A percentile compares a stretch with the other conserved stretches of the same genome.
phyloP scores from a whole-genome alignment of 352 stramenopile genomes.

The Halophytophthora batemanensis region DNA sequence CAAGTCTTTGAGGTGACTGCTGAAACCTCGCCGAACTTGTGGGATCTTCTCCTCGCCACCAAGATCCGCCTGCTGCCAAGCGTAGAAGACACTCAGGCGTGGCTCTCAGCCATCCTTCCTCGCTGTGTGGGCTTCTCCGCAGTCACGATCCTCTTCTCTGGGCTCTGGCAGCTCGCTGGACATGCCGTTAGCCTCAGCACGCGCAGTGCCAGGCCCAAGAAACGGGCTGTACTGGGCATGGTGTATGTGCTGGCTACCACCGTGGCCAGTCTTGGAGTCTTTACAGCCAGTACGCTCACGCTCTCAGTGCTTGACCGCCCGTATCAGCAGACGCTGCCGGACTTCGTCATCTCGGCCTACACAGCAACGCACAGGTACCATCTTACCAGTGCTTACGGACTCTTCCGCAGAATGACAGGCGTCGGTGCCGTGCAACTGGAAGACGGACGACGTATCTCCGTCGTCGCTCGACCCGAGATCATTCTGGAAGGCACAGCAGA shows the following conservation, averaged over 20 bases:
- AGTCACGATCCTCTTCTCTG: slow-evolving; percentile 9
- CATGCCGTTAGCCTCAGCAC: not conserved
- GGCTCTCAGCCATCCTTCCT: slow-evolving; percentile 36
- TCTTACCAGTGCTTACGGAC: slow-evolving; percentile 72
- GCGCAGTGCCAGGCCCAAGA: slow-evolving; percentile 1
- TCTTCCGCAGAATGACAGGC: slow-evolving; percentile 90
- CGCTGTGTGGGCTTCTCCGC: slow-evolving; percentile 17
- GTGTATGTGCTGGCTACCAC: slow-evolving; percentile 30
- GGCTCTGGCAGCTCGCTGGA: slow-evolving; percentile 31
- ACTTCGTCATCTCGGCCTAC: slow-evolving; percentile 27
- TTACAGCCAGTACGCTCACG: slow-evolving; percentile 37
- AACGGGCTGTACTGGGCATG: slow-evolving; percentile 8
- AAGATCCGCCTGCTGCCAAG: slow-evolving; percentile 30
- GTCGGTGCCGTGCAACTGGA: slow-evolving; percentile 49
- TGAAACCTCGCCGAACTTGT: not conserved
- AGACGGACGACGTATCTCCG: slow-evolving; percentile 26
- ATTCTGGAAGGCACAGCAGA: slow-evolving; percentile 77
- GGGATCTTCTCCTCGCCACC: slow-evolving; percentile 14
- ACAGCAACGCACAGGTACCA: slow-evolving; percentile 27
- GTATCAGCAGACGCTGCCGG: slow-evolving; percentile 31
- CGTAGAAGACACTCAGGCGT: slow-evolving; percentile 39
- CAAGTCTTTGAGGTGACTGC: slow-evolving; percentile 23
- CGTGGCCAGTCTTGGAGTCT: slow-evolving; percentile 26
- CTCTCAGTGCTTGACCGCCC: slow-evolving; percentile 38
- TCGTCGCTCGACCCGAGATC: slow-evolving; percentile 87